These are phyloP conservation scores for Physcomitrium patens DNA, from an alignment of 225 moss, liverwort and hornwort species.

Conservation along the genomic window DNA sequence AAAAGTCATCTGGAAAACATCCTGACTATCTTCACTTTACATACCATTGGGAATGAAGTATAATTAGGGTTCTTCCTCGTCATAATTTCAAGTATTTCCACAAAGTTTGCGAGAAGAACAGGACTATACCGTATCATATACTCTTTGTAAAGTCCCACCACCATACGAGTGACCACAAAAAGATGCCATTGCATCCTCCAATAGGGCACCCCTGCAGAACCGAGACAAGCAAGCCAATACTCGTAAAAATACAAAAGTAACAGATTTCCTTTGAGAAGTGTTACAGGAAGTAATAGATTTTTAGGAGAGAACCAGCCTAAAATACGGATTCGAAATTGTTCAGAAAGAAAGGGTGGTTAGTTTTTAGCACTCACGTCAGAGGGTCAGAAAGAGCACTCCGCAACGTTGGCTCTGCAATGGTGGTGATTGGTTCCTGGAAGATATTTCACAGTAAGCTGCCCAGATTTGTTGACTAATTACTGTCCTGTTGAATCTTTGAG, in stretches of 20 bases:
- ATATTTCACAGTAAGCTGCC: conserved; percentile 25
- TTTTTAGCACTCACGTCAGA: conserved; percentile 68
- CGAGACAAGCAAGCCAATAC: conserved; percentile 22
- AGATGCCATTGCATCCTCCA: conserved; percentile 95
- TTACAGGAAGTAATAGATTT: background rate
- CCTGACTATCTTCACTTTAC: conserved; percentile 3
- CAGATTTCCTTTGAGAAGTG: background rate
- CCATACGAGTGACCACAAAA: conserved; percentile 95
- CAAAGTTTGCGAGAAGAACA: conserved; percentile 2
- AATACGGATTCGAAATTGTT: conserved; percentile 13
- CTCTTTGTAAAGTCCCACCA: conserved; percentile 78
- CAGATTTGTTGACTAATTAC: conserved; percentile 23
- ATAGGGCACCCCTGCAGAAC: conserved; percentile 71
- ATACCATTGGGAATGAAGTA: conserved; percentile 2
- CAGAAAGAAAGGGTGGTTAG: conserved; percentile 16
- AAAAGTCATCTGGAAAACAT: conserved; percentile 4
- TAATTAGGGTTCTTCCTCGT: background rate
- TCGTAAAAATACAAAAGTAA: conserved; percentile 14
- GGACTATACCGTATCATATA: conserved; percentile 81
- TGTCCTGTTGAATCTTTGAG: conserved; percentile 7
- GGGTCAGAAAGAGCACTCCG: conserved; percentile 86
- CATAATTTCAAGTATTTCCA: background rate
- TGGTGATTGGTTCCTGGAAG: conserved; percentile 69
- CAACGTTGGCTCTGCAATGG: conserved; percentile 71
- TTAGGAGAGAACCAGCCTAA: conserved; percentile 27